phyloP scores from a whole-genome alignment of 148 eudicot species.

The Silene conica region DNA sequence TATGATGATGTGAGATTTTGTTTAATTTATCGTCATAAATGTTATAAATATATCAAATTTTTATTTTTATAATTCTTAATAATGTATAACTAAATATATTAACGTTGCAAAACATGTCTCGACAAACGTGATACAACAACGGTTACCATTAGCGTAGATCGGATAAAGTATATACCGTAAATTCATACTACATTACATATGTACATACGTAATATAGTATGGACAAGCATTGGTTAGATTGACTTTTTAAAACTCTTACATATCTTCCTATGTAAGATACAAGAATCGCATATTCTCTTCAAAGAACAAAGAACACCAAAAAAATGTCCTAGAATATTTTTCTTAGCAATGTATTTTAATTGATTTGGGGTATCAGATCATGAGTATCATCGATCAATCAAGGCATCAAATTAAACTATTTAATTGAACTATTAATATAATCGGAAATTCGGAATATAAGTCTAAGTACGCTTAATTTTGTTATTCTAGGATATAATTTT shows the following conservation, averaged over 20 bases:
- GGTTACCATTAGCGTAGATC: no score
- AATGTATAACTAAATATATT: no score
- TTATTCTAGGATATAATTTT: neutral
- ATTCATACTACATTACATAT: no score
- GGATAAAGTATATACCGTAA: no score
- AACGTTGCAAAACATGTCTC: no score
- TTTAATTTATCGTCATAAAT: no score
- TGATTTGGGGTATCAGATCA: neutral
- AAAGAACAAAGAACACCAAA: neutral
- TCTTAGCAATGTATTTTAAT: neutral
- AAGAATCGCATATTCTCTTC: constrained; percentile 10
- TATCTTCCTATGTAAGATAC: constrained; percentile 1
- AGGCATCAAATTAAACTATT: neutral
- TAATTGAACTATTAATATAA: constrained; percentile 5
- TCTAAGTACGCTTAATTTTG: constrained; percentile 4
- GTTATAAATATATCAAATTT: no score
- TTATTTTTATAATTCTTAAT: no score
- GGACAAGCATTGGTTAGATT: neutral
- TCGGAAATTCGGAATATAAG: neutral
- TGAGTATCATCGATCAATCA: neutral
- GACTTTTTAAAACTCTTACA: neutral
- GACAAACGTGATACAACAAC: no score
- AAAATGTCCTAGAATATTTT: constrained; percentile 3
- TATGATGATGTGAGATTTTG: no score
- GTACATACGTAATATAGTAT: neutral